Base-by-base conservation (phyloP, 441 rosid species). In the Populus hybrid region DNA sequence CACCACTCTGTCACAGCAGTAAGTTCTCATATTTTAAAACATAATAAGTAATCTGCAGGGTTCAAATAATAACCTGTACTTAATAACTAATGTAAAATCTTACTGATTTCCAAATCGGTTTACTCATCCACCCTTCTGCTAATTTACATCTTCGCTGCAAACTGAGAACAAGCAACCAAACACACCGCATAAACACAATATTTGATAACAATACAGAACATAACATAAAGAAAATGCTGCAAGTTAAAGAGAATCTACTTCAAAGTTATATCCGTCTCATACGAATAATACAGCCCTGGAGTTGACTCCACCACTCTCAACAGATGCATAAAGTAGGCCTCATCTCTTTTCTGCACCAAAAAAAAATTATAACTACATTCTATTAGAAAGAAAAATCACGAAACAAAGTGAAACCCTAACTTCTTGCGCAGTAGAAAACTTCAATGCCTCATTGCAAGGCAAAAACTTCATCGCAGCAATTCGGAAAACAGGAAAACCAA, bases 61-160 rank as follows among this genome's bases (percentile, higher is more conserved):
- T 10, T 24, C 30, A 65, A 11, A 65, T 23, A 65, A 26, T 30
- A 66, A 23, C 36, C 16, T 66, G 7, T 12, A 2, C 18, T 5
- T 23, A 32, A 40, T 24, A 82, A 72, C 59, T 42, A 40, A 76
- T 28, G 26, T 70, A 57, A 71, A 40, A 78, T 78, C 84, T 75
- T 78, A 94, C 99, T 97, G 94, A 95, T 87, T 96, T 94, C 98
- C 99, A 96, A 24, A 88, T 75, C 78, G 98, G 96, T 84, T 96
- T 96, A 74, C 85, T 80, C 82, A 82, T 85, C 99, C 99, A 96
- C 75, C 93, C 94, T 81, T 89, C 93, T 16, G 93, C 88, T 81
- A 96, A 84, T 85, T 91, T 92, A 79, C 75, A 87, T 87, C 99
- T 89, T 91, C 98, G 91, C 83, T 96, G 99, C 79, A 91, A 81